Base-by-base conservation (phyloP, 169 alveolate genomes). In the Babesia gibsoni region DNA sequence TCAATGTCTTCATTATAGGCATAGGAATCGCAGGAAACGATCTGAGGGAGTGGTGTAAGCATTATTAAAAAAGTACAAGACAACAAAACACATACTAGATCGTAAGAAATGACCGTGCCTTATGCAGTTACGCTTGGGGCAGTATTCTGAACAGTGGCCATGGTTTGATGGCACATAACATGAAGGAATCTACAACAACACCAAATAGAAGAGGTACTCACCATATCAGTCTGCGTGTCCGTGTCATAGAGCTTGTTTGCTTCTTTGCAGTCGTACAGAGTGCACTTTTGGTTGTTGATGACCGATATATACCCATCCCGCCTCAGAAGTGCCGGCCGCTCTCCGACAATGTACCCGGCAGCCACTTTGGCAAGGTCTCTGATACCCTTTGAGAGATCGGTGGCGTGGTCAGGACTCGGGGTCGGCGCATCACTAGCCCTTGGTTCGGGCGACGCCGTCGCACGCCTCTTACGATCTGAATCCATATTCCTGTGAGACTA, bases 291-390 rank as follows among this genome's bases (percentile, higher is more conserved):
- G 48, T 75, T 75, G 61, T 75, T 75, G 14, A 75, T 50, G 18
- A 75, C 84, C 25, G 77, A 56, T 4, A 75, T 30, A 7, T 36
- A 20, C 33, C 49, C 20, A 32, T 41, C 68, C n/a, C 41, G 22
- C 20, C 33, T 45, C n/a, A 75, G 43, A 4, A 75, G 50, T 20
- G 42, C 43, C 30, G 84, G 84, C 45, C 33, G 68, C 50, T 75
- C 84, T 46, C 70, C 57, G 18, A 75, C 79, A 8, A 75, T 49
- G 61, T 61, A 75, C 14, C 84, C 84, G 4, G 64, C 84, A 4
- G 84, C 56, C 29, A 54, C 29, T 7, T 6, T n/a, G 25, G 84
- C 54, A 0, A 18, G 48, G 0, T 52, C 53, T 9, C 33, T 14
- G 18, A 23, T 53, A 25, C 9, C 29, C 65, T 9, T 16, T 16